Conservation (phyloP, 2,329 filamentous ascomycete genomes). For the Fusarium devonianum region DNA sequence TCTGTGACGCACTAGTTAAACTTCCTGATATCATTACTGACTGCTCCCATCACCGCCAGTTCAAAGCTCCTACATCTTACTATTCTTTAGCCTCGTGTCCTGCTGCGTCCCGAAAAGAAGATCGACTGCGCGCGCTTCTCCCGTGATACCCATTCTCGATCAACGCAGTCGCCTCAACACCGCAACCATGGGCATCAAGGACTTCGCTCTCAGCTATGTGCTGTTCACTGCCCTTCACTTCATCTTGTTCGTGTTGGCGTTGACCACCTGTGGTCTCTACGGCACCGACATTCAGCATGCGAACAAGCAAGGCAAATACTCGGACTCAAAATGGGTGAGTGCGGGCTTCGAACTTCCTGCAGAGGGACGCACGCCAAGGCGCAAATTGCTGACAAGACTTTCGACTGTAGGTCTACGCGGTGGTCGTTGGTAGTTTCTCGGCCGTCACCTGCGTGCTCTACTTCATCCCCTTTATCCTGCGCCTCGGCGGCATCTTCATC, state of each 20-base stretch:
- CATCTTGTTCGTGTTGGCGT: slow-evolving; percentile 76
- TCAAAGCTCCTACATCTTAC: neutral
- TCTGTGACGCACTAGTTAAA: too few relatives aligned
- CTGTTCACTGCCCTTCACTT: slow-evolving; percentile 72
- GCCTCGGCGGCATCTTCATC: slow-evolving; percentile 54
- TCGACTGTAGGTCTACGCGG: slow-evolving; percentile 68
- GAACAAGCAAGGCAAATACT: slow-evolving; percentile 55
- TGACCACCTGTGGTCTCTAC: slow-evolving; percentile 82
- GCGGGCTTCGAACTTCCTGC: neutral
- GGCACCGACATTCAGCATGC: slow-evolving; percentile 70
- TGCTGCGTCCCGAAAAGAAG: slow-evolving; percentile 11
- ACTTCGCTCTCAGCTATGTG: slow-evolving; percentile 57
- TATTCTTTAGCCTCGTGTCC: slow-evolving; percentile 1
- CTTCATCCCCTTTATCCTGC: slow-evolving; percentile 67
- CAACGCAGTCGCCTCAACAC: slow-evolving; percentile 4
- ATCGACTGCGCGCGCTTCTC: neutral
- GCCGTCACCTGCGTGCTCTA: slow-evolving; percentile 71
- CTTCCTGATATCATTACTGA: neutral
- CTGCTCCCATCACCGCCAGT: slow-evolving; percentile 4
- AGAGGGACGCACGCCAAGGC: neutral
- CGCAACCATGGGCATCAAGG: slow-evolving; percentile 53
- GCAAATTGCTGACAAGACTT: slow-evolving; percentile 17
- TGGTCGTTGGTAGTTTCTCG: slow-evolving; percentile 71
- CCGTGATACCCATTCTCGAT: neutral
- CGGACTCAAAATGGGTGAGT: slow-evolving; percentile 74